These are phyloP conservation scores for Collybiopsis luxurians DNA, from an alignment of 768 basidiomycete genomes.

Conservation along the genomic window DNA sequence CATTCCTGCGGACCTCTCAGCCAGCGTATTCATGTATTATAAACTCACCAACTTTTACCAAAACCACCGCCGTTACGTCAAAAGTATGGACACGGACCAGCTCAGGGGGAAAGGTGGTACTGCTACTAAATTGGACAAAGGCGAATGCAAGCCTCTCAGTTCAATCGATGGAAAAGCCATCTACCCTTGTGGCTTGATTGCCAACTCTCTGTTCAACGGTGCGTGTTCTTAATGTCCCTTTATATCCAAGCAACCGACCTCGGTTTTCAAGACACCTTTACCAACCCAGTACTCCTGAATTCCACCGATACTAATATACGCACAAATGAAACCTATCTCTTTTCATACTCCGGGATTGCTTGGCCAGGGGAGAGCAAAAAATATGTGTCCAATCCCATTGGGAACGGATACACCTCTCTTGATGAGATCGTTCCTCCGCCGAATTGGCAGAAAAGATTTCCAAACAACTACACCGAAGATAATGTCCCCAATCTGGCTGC, in stretches of 20 bases:
- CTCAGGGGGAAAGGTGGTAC: constrained; percentile 70
- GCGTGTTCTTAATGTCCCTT: constrained; percentile 14
- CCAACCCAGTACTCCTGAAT: constrained; percentile 57
- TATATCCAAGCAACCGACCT: neutral
- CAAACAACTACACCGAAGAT: constrained; percentile 74
- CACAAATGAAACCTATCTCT: constrained; percentile 55
- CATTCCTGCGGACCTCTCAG: constrained; percentile 70
- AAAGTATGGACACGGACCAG: constrained; percentile 83
- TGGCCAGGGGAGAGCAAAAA: constrained; percentile 96
- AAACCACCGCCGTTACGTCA: constrained; percentile 97
- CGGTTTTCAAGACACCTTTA: constrained; percentile 66
- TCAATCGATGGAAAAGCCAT: constrained; percentile 51
- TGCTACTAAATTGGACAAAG: constrained; percentile 45
- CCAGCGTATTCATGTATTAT: constrained; percentile 91
- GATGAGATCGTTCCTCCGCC: constrained; percentile 85
- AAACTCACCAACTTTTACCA: constrained; percentile 96
- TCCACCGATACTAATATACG: constrained; percentile 40
- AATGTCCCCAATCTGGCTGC: constrained; percentile 57
- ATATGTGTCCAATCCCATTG: constrained; percentile 61
- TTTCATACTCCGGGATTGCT: constrained; percentile 81
- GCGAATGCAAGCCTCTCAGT: constrained; percentile 91
- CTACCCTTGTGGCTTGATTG: constrained; percentile 96
- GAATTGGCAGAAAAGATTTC: constrained; percentile 79
- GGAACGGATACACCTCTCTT: constrained; percentile 48
- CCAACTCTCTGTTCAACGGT: constrained; percentile 98